These are phyloP conservation scores for Candida takata DNA, from an alignment of 805 yeast genomes.

Conservation along the genomic window DNA sequence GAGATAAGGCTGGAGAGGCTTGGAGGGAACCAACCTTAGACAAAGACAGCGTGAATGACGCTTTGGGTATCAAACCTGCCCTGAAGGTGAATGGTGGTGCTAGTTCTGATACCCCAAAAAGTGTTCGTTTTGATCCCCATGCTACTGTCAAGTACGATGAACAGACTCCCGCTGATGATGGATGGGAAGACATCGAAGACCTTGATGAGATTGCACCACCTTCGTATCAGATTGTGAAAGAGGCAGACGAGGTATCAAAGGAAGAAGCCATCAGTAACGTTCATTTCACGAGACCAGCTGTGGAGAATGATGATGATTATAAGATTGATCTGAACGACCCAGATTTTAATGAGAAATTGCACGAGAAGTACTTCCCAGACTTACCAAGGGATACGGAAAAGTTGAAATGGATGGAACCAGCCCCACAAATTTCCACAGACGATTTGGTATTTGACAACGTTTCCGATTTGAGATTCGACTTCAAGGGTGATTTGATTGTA, in stretches of 20 bases:
- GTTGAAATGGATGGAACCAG: constrained; percentile 87
- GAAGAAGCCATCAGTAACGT: constrained; percentile 39
- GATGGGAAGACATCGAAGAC: constrained; percentile 44
- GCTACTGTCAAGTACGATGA: constrained; percentile 18
- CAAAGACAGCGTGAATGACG: constrained; percentile 13
- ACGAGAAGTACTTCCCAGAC: constrained; percentile 83
- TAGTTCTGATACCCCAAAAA: constrained; percentile 11
- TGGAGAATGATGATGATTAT: constrained; percentile 25
- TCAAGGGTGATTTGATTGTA: constrained; percentile 69
- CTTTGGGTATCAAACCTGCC: constrained; percentile 11
- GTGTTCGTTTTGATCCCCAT: constrained; percentile 29
- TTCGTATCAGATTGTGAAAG: constrained; percentile 38
- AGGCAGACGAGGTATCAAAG: constrained; percentile 37
- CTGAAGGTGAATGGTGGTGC: not conserved
- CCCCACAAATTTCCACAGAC: constrained; percentile 34
- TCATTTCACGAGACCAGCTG: constrained; percentile 58
- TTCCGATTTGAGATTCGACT: constrained; percentile 78
- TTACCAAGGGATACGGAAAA: constrained; percentile 76
- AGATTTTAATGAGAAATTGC: constrained; percentile 68
- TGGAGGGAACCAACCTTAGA: constrained; percentile 20
- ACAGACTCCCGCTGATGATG: constrained; percentile 26
- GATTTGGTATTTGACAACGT: constrained; percentile 36
- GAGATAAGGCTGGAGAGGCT: constrained; percentile 18
- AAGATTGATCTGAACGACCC: constrained; percentile 67
- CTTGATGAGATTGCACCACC: constrained; percentile 46